A percentile compares a stretch with the other conserved stretches of the same genome.
phyloP scores from a whole-genome alignment of 1,284 basidiomycete genomes.

The Fomes fomentarius region DNA sequence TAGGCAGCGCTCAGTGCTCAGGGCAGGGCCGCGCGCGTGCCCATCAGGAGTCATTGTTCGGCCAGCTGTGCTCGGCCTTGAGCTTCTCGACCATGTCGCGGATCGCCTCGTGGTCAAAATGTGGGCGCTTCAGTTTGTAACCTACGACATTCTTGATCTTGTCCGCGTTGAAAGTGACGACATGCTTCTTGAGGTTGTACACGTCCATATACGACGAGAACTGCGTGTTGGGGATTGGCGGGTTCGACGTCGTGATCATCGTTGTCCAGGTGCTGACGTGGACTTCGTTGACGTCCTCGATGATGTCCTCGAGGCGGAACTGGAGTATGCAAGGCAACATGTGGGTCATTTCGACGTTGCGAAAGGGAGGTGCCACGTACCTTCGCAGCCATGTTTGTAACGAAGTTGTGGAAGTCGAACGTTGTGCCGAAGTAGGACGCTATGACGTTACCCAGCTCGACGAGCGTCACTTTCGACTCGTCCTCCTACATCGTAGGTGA shows the following conservation, averaged over 20 bases:
- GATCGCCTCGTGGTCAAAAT: slow-evolving; percentile 66
- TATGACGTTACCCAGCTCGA: slow-evolving; percentile 73
- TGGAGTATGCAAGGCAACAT: slow-evolving; percentile 21
- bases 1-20: too few relatives aligned
- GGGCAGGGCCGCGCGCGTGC: too few relatives aligned
- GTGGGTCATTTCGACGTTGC: too few relatives aligned
- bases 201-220: slow-evolving; percentile 85
- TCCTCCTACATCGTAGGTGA: slow-evolving; percentile 58
- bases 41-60: slow-evolving; percentile 42
- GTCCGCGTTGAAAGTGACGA: slow-evolving; percentile 63
- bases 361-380: slow-evolving; percentile 39
- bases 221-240: slow-evolving; percentile 76
- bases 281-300: slow-evolving; percentile 89
- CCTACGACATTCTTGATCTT: slow-evolving; percentile 79
- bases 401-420: slow-evolving; percentile 81
- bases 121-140: slow-evolving; percentile 67
- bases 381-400: slow-evolving; percentile 73
- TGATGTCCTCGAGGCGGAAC: slow-evolving; percentile 67
- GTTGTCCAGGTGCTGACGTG: slow-evolving; percentile 86
- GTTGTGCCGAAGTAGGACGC: slow-evolving; percentile 82
- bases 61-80: slow-evolving; percentile 77
- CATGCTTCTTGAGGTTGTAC: slow-evolving; percentile 68
- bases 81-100: slow-evolving; percentile 80
- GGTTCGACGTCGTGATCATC: slow-evolving; percentile 77
- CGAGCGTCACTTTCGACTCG: slow-evolving; percentile 77